phyloP scores from a whole-genome alignment of 441 rosid species.

The Corymbia citriodora region DNA sequence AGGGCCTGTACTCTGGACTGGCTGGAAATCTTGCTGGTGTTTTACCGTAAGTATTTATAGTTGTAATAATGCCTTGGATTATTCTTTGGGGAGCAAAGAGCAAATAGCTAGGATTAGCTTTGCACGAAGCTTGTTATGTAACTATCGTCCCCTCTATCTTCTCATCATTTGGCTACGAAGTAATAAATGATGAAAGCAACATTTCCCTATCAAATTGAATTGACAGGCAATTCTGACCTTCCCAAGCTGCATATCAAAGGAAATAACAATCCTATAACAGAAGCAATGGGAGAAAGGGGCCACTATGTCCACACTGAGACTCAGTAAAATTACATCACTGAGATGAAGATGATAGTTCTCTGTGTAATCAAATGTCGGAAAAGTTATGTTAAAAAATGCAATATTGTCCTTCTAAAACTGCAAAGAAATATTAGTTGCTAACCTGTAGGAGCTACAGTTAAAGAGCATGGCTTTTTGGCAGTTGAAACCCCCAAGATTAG shows the following conservation, averaged over 20 bases:
- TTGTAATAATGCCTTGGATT: not conserved
- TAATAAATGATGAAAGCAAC: not conserved
- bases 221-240: not conserved
- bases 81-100: not conserved
- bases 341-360: not conserved
- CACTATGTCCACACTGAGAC: not conserved
- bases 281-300: not conserved
- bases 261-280: not conserved
- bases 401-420: not conserved
- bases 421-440: not conserved
- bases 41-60: slow-evolving; percentile 36
- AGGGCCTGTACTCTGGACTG: slow-evolving; percentile 50
- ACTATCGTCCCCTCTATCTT: not conserved
- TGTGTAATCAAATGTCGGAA: not conserved
- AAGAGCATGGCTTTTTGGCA: not conserved
- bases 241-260: not conserved
- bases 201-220: not conserved
- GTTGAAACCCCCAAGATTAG: not conserved
- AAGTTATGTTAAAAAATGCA: not conserved
- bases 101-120: not conserved
- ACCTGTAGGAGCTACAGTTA: not conserved
- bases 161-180: not conserved
- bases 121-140: not conserved
- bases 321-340: not conserved
- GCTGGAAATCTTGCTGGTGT: slow-evolving; percentile 53